phyloP scores from a whole-genome alignment of 257 asterid species.

The Solanum infundibuliforme region DNA sequence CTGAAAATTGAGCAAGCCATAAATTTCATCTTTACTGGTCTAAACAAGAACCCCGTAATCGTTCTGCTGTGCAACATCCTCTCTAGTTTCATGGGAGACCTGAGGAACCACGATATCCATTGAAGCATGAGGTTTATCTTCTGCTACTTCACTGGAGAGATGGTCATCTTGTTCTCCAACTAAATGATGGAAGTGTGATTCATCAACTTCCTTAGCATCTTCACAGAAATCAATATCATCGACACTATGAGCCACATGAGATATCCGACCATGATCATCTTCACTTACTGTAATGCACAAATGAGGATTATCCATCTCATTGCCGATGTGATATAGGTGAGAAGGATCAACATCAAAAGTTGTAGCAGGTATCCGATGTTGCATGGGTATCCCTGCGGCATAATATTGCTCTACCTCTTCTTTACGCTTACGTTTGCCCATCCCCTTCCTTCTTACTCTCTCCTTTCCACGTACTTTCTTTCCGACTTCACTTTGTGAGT shows the following conservation, averaged over 20 bases:
- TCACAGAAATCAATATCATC: conserved; percentile 25
- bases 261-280: conserved; percentile 5
- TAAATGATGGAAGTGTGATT: conserved; percentile 17
- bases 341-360: conserved; percentile 19
- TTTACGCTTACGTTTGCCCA: conserved; percentile 63
- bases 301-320: conserved; percentile 22
- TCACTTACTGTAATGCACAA: conserved; percentile 18
- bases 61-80: conserved; percentile 42
- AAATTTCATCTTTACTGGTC: not conserved
- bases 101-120: conserved; percentile 28
- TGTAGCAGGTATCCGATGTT: conserved; percentile 26
- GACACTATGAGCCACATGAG: conserved; percentile 16
- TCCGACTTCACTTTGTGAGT: conserved; percentile 39
- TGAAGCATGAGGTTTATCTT: conserved; percentile 23
- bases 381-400: conserved; percentile 15
- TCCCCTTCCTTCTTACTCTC: conserved; percentile 69
- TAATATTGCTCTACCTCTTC: conserved; percentile 53
- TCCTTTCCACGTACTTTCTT: conserved; percentile 71
- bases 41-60: conserved; percentile 31
- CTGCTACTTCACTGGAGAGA: conserved; percentile 32
- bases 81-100: conserved; percentile 35
- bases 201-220: conserved; percentile 23
- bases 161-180: conserved; percentile 47
- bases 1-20: not conserved
- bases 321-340: conserved; percentile 26